Evolutionary conservation across 1,284 basidiomycete genomes (phyloP).

Genomic region (Rhodotorula sp.): DNA sequence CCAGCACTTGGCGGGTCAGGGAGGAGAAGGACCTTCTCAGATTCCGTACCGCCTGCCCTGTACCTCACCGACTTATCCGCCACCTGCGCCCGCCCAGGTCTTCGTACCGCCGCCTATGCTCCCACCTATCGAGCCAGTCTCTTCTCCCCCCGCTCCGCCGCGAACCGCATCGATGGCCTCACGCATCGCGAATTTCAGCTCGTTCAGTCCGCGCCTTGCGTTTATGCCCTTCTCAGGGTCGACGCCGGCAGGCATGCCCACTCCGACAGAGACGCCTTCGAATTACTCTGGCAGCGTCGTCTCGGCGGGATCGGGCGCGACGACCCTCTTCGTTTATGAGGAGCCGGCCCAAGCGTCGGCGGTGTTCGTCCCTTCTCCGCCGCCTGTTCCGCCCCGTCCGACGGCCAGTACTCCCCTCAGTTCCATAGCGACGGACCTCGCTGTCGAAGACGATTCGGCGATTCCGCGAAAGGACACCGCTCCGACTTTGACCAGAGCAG

Average conservation of each 20-base stretch:
- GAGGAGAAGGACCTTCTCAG: not conserved
- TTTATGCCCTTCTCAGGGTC: slow-evolving; percentile 27
- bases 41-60: not conserved
- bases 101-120: not conserved
- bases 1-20: not conserved
- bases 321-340: not conserved
- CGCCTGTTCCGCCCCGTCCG: not conserved
- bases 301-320: not conserved
- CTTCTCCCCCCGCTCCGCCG: not conserved
- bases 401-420: not conserved
- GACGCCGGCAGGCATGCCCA: not conserved
- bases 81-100: not conserved
- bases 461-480: not conserved
- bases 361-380: slow-evolving; percentile 5
- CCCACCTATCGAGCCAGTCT: not conserved
- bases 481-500: not conserved
- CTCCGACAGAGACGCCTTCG: not conserved
- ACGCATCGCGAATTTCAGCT: not conserved
- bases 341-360: not conserved
- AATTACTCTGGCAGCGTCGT: not conserved
- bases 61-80: not conserved
- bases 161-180: not conserved
- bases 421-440: not conserved
- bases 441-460: not conserved
- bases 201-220: slow-evolving; percentile 15